Evolutionary conservation across 495 filamentous ascomycete species (phyloP), one percentile per base, ranked within the genome.

Genomic region (Annulohypoxylon bovei): DNA sequence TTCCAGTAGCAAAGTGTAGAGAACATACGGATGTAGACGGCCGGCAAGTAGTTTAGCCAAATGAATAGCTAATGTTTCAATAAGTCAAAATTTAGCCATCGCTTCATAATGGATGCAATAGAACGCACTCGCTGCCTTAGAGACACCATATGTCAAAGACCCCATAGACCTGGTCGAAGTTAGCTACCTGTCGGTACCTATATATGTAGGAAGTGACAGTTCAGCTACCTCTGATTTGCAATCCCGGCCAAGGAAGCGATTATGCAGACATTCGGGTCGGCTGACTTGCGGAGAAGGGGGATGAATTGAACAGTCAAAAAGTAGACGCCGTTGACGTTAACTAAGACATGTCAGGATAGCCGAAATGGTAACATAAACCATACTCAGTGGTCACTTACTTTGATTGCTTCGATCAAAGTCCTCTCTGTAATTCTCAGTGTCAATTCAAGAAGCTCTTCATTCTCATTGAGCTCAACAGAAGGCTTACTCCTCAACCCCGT

Each of bases 301-400:
- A 50, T 28, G 11, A 50, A 50, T 6, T 50, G 27, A 23, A 50
- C 46, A 16, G 46, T 50, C 6, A 27, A n/a, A 23, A 50, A 50
- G 46, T 50, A 50, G 20, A 50, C 46, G 46, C 46, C 46, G 23
- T 50, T 50, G 23, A 50, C 46, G 11, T 50, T 50, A n/a, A 50
- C 46, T 50, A n/a, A n/a, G n/a, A 28, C 3, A 28, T n/a, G 46
- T 50, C 12, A 50, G 23, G 14, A 6, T 16, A 2, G 28, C 23
- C 6, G 8, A 27, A 49, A 6, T 50, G 46, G 27, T 14, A 25
- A 9, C 20, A 37, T 5, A 11, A 49, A 7, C 6, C 20, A 25
- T 28, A n/a, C n/a, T 46, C n/a, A 28, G 4, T 12, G 1, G 11
- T 1, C 3, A 5, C 23, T 1, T 50, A 50, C 46, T 50, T n/a